Evolutionary conservation across 2,329 filamentous ascomycete genomes (phyloP).

Genomic region (Pseudogymnoascus destructans): DNA sequence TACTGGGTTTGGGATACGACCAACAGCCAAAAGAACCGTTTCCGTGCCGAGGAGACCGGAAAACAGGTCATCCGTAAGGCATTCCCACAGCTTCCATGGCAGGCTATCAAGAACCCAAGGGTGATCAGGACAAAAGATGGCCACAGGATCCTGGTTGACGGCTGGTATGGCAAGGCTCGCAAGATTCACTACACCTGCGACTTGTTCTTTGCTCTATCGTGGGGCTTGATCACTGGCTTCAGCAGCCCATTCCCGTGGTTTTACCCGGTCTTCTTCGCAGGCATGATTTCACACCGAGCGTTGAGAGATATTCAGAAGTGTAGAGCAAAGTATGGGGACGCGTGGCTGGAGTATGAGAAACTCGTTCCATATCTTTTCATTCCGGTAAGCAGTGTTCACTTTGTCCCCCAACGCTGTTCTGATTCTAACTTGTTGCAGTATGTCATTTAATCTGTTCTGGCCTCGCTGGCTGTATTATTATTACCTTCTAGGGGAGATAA

Average conservation of each 20-base stretch:
- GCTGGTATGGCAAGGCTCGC: slow-evolving; percentile 71
- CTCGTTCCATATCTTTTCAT: slow-evolving; percentile 76
- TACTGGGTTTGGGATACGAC: slow-evolving; percentile 90
- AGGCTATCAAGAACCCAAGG: slow-evolving; percentile 66
- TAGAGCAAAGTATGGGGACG: slow-evolving; percentile 64
- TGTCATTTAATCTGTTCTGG: slow-evolving; percentile 4
- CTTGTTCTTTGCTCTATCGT: slow-evolving; percentile 61
- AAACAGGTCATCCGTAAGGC: slow-evolving; percentile 57
- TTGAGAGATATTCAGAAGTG: slow-evolving; percentile 64
- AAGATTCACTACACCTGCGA: slow-evolving; percentile 78
- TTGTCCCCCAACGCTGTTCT: background rate
- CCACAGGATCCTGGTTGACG: slow-evolving; percentile 60
- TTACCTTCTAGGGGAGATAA: background rate
- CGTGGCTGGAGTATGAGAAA: slow-evolving; percentile 70
- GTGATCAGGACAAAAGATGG: slow-evolving; percentile 60
- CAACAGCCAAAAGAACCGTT: slow-evolving; percentile 90
- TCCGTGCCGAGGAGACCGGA: slow-evolving; percentile 67
- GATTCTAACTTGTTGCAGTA: slow-evolving; percentile 11
- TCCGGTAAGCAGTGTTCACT: slow-evolving; percentile 36
- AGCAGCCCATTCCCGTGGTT: slow-evolving; percentile 78
- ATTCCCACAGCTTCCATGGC: slow-evolving; percentile 87
- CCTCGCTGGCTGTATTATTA: background rate
- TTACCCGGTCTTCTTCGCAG: slow-evolving; percentile 67
- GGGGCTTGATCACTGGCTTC: slow-evolving; percentile 75
- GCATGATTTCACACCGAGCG: slow-evolving; percentile 71